Base-by-base conservation (phyloP, 495 filamentous ascomycete genomes). In the Annulohypoxylon maeteangense region DNA sequence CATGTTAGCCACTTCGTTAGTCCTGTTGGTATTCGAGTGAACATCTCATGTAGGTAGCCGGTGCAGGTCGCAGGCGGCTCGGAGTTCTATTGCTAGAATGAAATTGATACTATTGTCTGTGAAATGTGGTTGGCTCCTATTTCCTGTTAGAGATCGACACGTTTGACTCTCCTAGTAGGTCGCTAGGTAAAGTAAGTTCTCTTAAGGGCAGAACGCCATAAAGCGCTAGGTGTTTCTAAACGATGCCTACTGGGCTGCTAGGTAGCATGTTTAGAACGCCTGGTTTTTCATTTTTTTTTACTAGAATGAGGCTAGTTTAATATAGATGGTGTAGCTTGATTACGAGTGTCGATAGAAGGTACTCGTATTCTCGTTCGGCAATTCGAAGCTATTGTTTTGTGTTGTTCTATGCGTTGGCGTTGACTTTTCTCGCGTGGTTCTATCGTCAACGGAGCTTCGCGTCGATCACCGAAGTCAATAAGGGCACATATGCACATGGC, bases 41-140 rank as follows among this genome's bases (percentile, higher is more conserved):
- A 38, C 16, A 44, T 40, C 34, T 63, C 20, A 65, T 68, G 70
- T 55, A 20, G 40, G 65, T 44, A 65, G 61, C 70, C 70, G 70
- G 29, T 34, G 48, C 54, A 56, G 31, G 64, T 65, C 53, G 29
- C 16, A 44, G 45, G 16, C 60, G 42, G 34, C 42, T 44, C 60
- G 60, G 54, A 36, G 54, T 59, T 64, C 60, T 59, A 31, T 48
- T 44, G 53, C 38, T 32, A 23, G 50, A 40, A 10, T 69, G 18
- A 12, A 31, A 40, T 57, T 57, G 54, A 23, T 32, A 57, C 34
- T 18, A 29, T 22, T n/a, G 29, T 20, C 31, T 27, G 47, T 51
- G 14, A 51, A 14, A 51, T 51, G 22, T n/a, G 45, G 18, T 48
- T 48, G 45, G 45, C 6, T 25, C 20, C 7, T 48, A 22, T 7